phyloP scores from a whole-genome alignment of 257 asterid species.

The Ocimum tenuiflorum region DNA sequence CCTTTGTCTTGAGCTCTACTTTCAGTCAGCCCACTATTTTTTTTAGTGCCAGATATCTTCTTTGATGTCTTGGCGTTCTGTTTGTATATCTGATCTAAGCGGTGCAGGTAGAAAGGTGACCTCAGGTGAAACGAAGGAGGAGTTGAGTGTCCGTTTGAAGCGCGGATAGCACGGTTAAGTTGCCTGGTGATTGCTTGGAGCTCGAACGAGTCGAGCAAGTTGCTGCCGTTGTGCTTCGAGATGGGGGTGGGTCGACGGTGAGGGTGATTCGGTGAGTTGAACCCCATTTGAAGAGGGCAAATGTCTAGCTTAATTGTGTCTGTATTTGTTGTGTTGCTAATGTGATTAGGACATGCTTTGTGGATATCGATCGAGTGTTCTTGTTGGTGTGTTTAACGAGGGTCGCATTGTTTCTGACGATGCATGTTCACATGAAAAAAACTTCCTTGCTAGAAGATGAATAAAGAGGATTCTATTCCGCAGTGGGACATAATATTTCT shows the following conservation, averaged over 20 bases:
- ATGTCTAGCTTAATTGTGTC: not conserved
- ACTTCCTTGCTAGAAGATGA: no score
- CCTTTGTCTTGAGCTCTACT: conserved; percentile 11
- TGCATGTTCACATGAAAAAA: no score
- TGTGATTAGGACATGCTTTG: no score
- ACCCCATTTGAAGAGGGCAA: conserved; percentile 26
- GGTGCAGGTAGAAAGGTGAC: conserved; percentile 34
- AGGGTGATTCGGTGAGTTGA: conserved; percentile 17
- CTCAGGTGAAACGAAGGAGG: conserved; percentile 31
- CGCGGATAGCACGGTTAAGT: conserved; percentile 49
- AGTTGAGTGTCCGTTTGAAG: conserved; percentile 32
- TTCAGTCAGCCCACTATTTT: not conserved
- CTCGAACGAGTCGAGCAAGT: conserved; percentile 55
- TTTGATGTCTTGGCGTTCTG: conserved; percentile 32
- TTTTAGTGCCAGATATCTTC: conserved; percentile 29
- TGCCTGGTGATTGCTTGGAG: conserved; percentile 46
- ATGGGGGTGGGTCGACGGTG: conserved; percentile 28
- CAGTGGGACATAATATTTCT: no score
- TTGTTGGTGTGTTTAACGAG: no score
- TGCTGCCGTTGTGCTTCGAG: conserved; percentile 39
- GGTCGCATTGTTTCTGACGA: no score
- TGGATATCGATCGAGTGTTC: no score
- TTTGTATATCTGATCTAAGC: conserved; percentile 30
- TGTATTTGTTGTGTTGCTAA: not conserved
- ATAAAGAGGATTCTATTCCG: no score